Percentiles rank a stretch among this genome's conserved stretches.
Evolutionary conservation across 768 basidiomycete species (phyloP).

Genomic region (Psilocybe cubensis): DNA sequence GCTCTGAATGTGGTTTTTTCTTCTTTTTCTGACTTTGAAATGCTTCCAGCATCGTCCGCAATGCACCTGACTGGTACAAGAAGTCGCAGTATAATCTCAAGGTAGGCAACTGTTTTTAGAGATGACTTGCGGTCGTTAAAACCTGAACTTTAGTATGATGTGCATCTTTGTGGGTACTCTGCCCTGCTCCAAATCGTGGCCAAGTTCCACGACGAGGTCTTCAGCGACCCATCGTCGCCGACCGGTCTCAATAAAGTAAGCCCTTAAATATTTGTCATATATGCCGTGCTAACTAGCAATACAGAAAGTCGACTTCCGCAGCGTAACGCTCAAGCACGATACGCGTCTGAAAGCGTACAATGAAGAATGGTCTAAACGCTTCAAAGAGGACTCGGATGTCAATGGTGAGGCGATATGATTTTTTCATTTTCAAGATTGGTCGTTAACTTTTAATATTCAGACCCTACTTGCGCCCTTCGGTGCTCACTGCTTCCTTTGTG

Average conservation of each 20-base stretch:
- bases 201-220: conserved; percentile 77
- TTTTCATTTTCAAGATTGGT: not conserved
- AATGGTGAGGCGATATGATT: conserved; percentile 43
- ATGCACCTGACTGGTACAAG: conserved; percentile 77
- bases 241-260: conserved; percentile 72
- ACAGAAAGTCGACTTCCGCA: conserved; percentile 69
- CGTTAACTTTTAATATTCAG: conserved; percentile 33
- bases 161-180: conserved; percentile 77
- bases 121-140: not conserved
- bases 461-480: conserved; percentile 62
- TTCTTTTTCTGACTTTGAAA: not conserved
- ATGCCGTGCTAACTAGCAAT: conserved; percentile 4
- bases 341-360: conserved; percentile 56
- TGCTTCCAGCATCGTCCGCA: conserved; percentile 59
- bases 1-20: not conserved
- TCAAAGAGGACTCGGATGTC: conserved; percentile 61
- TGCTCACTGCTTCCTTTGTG: conserved; percentile 76
- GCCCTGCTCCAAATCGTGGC: conserved; percentile 70
- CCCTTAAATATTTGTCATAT: not conserved
- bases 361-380: conserved; percentile 69
- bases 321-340: conserved; percentile 65
- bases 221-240: conserved; percentile 68
- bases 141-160: conserved; percentile 55
- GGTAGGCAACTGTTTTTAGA: conserved; percentile 34
- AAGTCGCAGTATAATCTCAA: conserved; percentile 63